Evolutionary conservation across 306 rosid species (phyloP).

Genomic region (Vigna radiata): DNA sequence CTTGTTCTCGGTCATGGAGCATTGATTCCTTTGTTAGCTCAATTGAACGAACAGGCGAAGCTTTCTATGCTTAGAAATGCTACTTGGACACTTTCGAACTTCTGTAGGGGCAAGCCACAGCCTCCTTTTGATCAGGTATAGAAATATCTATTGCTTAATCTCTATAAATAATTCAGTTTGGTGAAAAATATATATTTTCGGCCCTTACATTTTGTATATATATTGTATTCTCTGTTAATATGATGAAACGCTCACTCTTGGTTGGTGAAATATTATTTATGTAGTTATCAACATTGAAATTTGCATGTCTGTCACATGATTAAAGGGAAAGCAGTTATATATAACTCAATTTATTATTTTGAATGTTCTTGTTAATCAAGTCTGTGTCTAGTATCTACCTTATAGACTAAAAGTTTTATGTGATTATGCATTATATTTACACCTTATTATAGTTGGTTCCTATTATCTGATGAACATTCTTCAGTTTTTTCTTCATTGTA

Average conservation of each 20-base stretch:
- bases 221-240: background rate
- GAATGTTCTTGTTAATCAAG: slow-evolving; percentile 11
- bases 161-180: background rate
- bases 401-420: slow-evolving; percentile 5
- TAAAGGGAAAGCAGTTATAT: background rate
- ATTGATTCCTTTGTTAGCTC: slow-evolving; percentile 80
- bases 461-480: slow-evolving; percentile 26
- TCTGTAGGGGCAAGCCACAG: slow-evolving; percentile 98
- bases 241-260: background rate
- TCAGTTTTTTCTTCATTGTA: background rate
- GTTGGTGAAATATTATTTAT: slow-evolving; percentile 3
- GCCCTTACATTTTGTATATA: background rate
- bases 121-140: slow-evolving; percentile 92
- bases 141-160: slow-evolving; percentile 27
- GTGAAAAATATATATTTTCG: background rate
- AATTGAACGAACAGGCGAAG: slow-evolving; percentile 89
- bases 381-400: background rate
- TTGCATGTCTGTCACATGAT: slow-evolving; percentile 13
- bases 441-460: background rate
- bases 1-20: slow-evolving; percentile 91
- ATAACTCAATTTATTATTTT: background rate
- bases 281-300: slow-evolving; percentile 8
- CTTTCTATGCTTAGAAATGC: slow-evolving; percentile 98
- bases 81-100: slow-evolving; percentile 94
- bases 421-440: background rate